These are phyloP conservation scores for Karstenula rhodostoma DNA, from an alignment of 2,329 filamentous ascomycete genomes.

Conservation along the genomic window DNA sequence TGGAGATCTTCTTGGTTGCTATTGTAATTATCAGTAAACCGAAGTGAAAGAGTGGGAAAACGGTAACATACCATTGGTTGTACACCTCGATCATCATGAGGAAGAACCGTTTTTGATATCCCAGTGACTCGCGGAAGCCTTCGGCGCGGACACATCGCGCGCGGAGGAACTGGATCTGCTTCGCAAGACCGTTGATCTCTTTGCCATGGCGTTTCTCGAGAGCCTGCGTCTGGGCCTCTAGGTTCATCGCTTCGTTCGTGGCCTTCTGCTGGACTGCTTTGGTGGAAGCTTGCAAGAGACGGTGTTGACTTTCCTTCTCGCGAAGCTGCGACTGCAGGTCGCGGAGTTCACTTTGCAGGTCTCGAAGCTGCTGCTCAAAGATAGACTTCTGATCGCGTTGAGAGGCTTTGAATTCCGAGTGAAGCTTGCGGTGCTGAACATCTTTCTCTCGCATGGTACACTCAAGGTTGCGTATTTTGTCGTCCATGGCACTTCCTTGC, in stretches of 20 bases:
- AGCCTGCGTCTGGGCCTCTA: slow-evolving; percentile 62
- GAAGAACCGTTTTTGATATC: slow-evolving; percentile 87
- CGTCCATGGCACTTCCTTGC: slow-evolving; percentile 46
- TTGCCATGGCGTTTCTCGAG: slow-evolving; percentile 75
- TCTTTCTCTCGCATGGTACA: slow-evolving; percentile 34
- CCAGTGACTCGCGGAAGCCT: slow-evolving; percentile 78
- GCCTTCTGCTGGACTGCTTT: slow-evolving; percentile 41
- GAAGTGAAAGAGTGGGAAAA: slow-evolving; percentile 2
- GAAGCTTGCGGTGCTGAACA: slow-evolving; percentile 20
- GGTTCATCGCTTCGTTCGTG: slow-evolving; percentile 39
- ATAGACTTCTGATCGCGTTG: slow-evolving; percentile 18
- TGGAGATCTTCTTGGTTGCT: slow-evolving; percentile 93
- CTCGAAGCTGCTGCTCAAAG: slow-evolving; percentile 26
- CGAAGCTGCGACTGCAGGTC: slow-evolving; percentile 27
- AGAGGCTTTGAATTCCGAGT: slow-evolving; percentile 17
- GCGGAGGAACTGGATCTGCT: slow-evolving; percentile 92
- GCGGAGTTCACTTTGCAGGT: slow-evolving; percentile 26
- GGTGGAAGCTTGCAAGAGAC: slow-evolving; percentile 37
- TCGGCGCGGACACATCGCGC: slow-evolving; percentile 82
- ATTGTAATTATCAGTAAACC: slow-evolving; percentile 35
- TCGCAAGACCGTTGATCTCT: slow-evolving; percentile 81
- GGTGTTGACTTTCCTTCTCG: slow-evolving; percentile 40
- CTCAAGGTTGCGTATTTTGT: slow-evolving; percentile 58
- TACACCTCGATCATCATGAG: slow-evolving; percentile 81
- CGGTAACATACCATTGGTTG: slow-evolving; percentile 80